phyloP scores from a whole-genome alignment of 2,329 filamentous ascomycete genomes.

The Clarireedia homoeocarpa region DNA sequence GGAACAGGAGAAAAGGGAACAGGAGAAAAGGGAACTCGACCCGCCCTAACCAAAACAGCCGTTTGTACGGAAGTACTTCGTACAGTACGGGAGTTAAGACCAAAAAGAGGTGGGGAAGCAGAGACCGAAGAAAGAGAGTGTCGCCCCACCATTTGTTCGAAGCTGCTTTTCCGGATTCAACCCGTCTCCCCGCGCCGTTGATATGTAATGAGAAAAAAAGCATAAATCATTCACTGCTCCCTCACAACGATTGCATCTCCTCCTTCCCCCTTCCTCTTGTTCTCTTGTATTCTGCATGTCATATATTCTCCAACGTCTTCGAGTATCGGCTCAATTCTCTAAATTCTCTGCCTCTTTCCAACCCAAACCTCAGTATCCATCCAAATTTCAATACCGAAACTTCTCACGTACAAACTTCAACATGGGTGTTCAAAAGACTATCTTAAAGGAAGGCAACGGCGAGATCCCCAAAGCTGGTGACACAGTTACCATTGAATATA shows the following conservation, averaged over 20 bases:
- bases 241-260: neutral
- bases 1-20: too few relatives aligned
- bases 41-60: too few relatives aligned
- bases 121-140: neutral
- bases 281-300: constrained; percentile 9
- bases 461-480: constrained; percentile 55
- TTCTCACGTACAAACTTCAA: constrained; percentile 26
- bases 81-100: too few relatives aligned
- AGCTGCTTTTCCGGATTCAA: neutral
- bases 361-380: constrained; percentile 2
- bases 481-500: constrained; percentile 82
- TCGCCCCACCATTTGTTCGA: neutral
- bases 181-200: neutral
- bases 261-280: neutral
- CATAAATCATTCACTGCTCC: constrained; percentile 8
- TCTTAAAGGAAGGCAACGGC: constrained; percentile 53
- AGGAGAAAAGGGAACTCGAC: too few relatives aligned
- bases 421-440: constrained; percentile 69
- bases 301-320: constrained; percentile 4
- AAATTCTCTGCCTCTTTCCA: constrained; percentile 2
- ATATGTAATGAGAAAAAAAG: neutral
- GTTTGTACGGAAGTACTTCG: too few relatives aligned
- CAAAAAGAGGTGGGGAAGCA: too few relatives aligned
- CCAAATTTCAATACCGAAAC: constrained; percentile 11
- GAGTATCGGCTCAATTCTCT: constrained; percentile 2